phyloP scores from a whole-genome alignment of 805 yeast genomes.

The Spathaspora sp. region DNA sequence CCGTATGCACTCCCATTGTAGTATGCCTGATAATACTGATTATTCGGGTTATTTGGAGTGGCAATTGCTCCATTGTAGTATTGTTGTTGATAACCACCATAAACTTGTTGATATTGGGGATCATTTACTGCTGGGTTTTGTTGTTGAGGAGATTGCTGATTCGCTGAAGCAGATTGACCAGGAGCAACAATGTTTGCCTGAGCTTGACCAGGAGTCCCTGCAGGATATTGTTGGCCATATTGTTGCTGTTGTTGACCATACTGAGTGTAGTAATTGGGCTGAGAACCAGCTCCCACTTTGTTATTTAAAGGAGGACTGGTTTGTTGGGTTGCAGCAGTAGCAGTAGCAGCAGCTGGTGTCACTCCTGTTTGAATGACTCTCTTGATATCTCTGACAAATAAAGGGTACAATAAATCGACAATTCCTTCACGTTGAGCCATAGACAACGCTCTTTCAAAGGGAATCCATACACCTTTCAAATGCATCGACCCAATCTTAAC shows the following conservation, averaged over 20 bases:
- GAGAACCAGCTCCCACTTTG: background rate
- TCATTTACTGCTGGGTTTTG: slow-evolving; percentile 1
- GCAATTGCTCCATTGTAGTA: background rate
- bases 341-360: slow-evolving; percentile 25
- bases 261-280: slow-evolving; percentile 5
- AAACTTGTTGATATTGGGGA: slow-evolving; percentile 2
- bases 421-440: slow-evolving; percentile 81
- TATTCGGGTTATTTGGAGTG: slow-evolving; percentile 1
- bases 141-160: slow-evolving; percentile 2
- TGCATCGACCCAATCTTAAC: slow-evolving; percentile 88
- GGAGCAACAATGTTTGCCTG: background rate
- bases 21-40: slow-evolving; percentile 4
- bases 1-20: slow-evolving; percentile 4
- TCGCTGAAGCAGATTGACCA: background rate
- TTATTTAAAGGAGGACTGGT: background rate
- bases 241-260: slow-evolving; percentile 6
- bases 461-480: slow-evolving; percentile 87
- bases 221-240: slow-evolving; percentile 1
- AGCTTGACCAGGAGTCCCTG: background rate
- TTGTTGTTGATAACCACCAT: background rate
- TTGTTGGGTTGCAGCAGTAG: background rate
- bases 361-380: slow-evolving; percentile 45
- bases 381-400: slow-evolving; percentile 73
- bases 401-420: slow-evolving; percentile 60
- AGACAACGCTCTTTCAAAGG: slow-evolving; percentile 75